These are phyloP conservation scores for Fusarium redolens DNA, from an alignment of 2,329 filamentous ascomycete genomes.

Conservation along the genomic window DNA sequence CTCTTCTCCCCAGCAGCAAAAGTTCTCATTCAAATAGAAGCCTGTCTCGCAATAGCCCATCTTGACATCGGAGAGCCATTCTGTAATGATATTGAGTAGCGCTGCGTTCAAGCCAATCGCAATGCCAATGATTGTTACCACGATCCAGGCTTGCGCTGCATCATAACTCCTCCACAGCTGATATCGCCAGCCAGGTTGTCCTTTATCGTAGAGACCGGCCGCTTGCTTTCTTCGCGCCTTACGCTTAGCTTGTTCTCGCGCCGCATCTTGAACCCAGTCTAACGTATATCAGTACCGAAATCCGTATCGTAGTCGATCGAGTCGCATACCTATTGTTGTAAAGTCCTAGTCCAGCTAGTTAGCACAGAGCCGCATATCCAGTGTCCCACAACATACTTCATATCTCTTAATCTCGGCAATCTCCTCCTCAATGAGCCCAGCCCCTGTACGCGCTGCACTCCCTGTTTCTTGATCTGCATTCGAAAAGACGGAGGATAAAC, in stretches of 20 bases:
- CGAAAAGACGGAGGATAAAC: conserved; percentile 76
- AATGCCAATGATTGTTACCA: conserved; percentile 92
- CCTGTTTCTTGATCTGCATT: conserved; percentile 69
- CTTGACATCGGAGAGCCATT: conserved; percentile 97
- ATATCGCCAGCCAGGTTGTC: conserved; percentile 80
- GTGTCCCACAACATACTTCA: conserved; percentile 65
- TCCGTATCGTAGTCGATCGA: conserved; percentile 8
- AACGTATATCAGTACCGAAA: conserved; percentile 46
- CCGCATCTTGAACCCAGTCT: conserved; percentile 99
- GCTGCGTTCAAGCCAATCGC: conserved; percentile 94
- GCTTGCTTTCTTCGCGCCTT: conserved; percentile 79
- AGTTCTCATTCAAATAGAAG: conserved; percentile 97
- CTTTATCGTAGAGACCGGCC: conserved; percentile 77
- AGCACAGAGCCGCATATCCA: conserved; percentile 21
- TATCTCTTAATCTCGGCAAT: conserved; percentile 98
- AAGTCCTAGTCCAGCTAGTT: conserved; percentile 72
- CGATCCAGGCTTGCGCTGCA: conserved; percentile 97
- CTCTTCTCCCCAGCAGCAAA: conserved; percentile 98
- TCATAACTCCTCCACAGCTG: conserved; percentile 90
- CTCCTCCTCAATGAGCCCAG: conserved; percentile 87
- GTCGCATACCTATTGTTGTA: conserved; percentile 80
- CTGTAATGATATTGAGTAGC: conserved; percentile 92
- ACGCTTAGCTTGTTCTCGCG: conserved; percentile 86
- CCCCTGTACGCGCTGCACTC: conserved; percentile 62
- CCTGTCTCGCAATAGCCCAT: conserved; percentile 94